Evolutionary conservation across 2,329 filamentous ascomycete species (phyloP).

Genomic region (Apiospora phragmitis): DNA sequence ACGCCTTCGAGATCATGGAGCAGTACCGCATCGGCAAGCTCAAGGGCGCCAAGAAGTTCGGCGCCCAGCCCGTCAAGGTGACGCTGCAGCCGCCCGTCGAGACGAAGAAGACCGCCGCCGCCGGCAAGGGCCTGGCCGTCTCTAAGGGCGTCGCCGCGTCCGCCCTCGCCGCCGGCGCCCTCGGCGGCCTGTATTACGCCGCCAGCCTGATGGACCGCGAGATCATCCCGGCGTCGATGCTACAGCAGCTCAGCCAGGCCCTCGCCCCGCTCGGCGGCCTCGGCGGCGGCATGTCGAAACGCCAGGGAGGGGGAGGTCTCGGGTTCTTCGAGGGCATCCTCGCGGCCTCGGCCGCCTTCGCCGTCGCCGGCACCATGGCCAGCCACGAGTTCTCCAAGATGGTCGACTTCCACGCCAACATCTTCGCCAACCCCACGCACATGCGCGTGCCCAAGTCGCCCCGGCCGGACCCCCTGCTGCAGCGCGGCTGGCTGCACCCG

Average conservation of each 20-base stretch:
- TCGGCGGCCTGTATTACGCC: conserved; percentile 21
- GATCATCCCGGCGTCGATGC: not conserved
- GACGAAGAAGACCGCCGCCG: conserved; percentile 13
- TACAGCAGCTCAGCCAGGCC: conserved; percentile 13
- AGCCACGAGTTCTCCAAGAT: conserved; percentile 32
- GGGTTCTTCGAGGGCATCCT: conserved; percentile 41
- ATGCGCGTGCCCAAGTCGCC: conserved; percentile 39
- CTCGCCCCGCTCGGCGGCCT: conserved; percentile 7
- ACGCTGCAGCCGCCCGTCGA: conserved; percentile 15
- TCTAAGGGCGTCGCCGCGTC: conserved; percentile 1
- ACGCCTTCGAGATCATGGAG: conserved; percentile 45
- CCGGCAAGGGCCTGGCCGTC: conserved; percentile 10
- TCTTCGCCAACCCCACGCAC: conserved; percentile 37
- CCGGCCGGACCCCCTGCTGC: conserved; percentile 39
- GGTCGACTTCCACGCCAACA: conserved; percentile 32
- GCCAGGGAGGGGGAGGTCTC: conserved; percentile 25
- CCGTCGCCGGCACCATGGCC: conserved; percentile 31
- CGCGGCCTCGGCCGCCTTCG: conserved; percentile 34
- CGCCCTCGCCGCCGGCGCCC: not conserved
- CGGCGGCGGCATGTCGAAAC: not conserved
- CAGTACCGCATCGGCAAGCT: conserved; percentile 38
- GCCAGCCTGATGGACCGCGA: conserved; percentile 12
- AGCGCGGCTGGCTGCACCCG: conserved; percentile 50
- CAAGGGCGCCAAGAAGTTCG: conserved; percentile 29
- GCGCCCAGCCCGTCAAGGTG: conserved; percentile 25